A percentile compares a stretch with the other conserved stretches of the same genome.
phyloP scores from a whole-genome alignment of 345 rosid genomes.

The Noccaea caerulescens region DNA sequence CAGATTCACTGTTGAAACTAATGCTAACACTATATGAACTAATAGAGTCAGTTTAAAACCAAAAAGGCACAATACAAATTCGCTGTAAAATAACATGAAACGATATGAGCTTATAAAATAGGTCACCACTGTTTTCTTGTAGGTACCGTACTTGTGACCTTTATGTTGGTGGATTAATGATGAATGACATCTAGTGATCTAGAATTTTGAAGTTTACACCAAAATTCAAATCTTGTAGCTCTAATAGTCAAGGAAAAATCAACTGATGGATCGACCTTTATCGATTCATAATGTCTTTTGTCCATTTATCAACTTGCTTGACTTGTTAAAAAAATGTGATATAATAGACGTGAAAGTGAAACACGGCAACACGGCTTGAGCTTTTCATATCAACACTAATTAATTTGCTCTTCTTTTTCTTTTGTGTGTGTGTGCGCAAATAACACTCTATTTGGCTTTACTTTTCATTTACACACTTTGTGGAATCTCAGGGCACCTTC shows the following conservation, averaged over 20 bases:
- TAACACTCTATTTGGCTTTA: background rate
- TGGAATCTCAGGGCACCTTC: slow-evolving; percentile 29
- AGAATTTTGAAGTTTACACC: background rate
- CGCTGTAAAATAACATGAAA: no score
- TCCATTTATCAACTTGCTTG: background rate
- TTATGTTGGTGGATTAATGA: background rate
- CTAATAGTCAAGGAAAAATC: background rate
- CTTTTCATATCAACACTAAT: slow-evolving; percentile 5
- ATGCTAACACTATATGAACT: background rate
- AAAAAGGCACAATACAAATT: background rate
- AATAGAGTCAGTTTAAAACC: background rate
- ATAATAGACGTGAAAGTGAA: background rate
- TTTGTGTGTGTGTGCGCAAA: no score
- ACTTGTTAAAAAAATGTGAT: background rate
- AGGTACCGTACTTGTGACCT: background rate
- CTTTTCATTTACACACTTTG: slow-evolving; percentile 8
- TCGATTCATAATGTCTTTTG: slow-evolving; percentile 4
- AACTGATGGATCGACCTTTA: background rate
- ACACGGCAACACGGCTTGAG: slow-evolving; percentile 22
- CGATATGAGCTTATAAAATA: no score
- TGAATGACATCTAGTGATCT: background rate
- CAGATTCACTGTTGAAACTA: background rate
- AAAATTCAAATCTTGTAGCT: background rate
- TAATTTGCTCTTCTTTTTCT: no score
- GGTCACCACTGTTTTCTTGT: no score